Percentiles rank a stretch among this genome's conserved stretches.
Evolutionary conservation across 2,329 filamentous ascomycete species (phyloP).

Genomic region (Xylaria digitata): DNA sequence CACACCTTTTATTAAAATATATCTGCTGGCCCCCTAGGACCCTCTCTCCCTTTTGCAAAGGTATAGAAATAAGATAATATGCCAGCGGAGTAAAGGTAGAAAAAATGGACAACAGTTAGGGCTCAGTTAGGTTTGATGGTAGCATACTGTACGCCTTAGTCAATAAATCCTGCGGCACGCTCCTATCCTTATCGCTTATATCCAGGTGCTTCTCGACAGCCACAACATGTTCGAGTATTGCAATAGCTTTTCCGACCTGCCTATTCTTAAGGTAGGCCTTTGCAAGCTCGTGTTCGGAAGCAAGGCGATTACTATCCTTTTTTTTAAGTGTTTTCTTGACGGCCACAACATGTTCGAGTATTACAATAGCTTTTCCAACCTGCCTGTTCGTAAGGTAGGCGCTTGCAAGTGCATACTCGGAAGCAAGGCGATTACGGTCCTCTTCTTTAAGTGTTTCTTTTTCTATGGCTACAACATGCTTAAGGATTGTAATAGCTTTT

Average conservation of each 20-base stretch:
- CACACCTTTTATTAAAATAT: too few species aligned
- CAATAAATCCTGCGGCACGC: too few species aligned
- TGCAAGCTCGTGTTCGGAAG: conserved; percentile 39
- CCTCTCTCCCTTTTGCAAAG: too few species aligned
- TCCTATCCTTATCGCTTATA: too few species aligned
- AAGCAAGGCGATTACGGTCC: neutral
- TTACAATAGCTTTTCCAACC: conserved; percentile 32
- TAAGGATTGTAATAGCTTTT: conserved; percentile 37
- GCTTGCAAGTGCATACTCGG: conserved; percentile 38
- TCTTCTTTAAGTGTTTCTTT: conserved; percentile 9
- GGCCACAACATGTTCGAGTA: conserved; percentile 34
- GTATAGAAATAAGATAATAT: too few species aligned
- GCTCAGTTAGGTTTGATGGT: too few species aligned
- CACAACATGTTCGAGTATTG: conserved; percentile 32
- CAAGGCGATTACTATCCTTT: conserved; percentile 9
- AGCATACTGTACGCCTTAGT: too few species aligned
- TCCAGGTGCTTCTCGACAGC: too few species aligned
- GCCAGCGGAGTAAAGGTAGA: too few species aligned
- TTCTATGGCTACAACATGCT: conserved; percentile 6
- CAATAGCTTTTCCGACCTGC: conserved; percentile 35
- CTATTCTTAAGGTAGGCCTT: conserved; percentile 38
- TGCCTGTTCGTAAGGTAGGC: conserved; percentile 41
- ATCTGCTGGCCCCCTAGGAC: too few species aligned
- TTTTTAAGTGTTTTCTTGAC: neutral
- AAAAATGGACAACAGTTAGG: too few species aligned